Evolutionary conservation across 176 grass and related monocot genomes (phyloP), one percentile per base, ranked within the genome.

Genomic region (Cymbopogon citratus): DNA sequence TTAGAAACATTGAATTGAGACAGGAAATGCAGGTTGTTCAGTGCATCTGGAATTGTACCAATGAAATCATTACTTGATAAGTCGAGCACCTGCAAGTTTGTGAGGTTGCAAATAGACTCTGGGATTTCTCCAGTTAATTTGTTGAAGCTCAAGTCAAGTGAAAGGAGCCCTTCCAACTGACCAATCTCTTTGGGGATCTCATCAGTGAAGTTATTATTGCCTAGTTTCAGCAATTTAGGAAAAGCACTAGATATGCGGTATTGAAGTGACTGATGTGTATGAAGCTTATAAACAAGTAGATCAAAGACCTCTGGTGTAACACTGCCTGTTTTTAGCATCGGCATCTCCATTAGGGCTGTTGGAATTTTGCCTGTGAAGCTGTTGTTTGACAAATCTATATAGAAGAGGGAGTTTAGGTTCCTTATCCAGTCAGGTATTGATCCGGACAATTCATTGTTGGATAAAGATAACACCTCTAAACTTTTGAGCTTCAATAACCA

Each of bases 351-450:
- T 44, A 92, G 62, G 8, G 67, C 11, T n/a, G 10, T 38, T 7
- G 83, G 83, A 34, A 40, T 74, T 76, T 84, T 16, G 0, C 86
- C 86, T 25, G 74, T 70, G 61, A 92, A 21, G 54, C 25, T 82
- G 29, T 92, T 92, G n/a, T 67, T 80, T 11, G 83, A 76, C 56
- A 89, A 0, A 13, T 92, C 86, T 28, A 92, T 12, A 46, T 86
- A 80, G 23, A 92, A 92, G 6, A 92, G 83, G 19, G 16, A 67
- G 23, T 46, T 76, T 18, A 92, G 68, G 3, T 9, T 75, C 15
- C 48, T 75, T 1, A 92, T 80, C 86, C 86, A 92, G 40, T 61
- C 52, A n/a, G 86, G 90, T 75, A 80, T 80, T 16, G 38, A 0
- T 14, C 87, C 83, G 0, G 40, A 66, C 1, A 92, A 33, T 21